These are phyloP conservation scores for Populus hybrid DNA, from an alignment of 441 rosid genomes.

Conservation along the genomic window DNA sequence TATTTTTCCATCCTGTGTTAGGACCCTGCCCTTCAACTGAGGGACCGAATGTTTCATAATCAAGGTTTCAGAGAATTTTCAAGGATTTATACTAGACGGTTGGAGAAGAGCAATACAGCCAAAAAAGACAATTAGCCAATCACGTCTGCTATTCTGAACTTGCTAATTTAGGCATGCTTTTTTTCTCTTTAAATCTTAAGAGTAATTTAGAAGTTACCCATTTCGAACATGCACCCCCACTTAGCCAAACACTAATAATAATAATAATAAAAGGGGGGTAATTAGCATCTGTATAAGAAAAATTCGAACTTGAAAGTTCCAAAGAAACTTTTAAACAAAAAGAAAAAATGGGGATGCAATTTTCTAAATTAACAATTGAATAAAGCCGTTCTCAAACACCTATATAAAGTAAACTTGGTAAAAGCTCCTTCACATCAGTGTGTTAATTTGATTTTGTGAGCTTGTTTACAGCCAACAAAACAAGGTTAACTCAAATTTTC, in stretches of 20 bases:
- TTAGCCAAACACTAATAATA: background rate
- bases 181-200: background rate
- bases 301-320: no score
- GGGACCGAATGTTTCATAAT: background rate
- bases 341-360: background rate
- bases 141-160: background rate
- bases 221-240: background rate
- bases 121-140: background rate
- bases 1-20: conserved; percentile 3
- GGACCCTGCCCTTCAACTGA: conserved; percentile 2
- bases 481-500: background rate
- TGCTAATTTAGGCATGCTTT: background rate
- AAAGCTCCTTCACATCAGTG: background rate
- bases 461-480: no score
- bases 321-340: background rate
- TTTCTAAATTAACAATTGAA: background rate
- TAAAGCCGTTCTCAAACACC: background rate
- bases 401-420: background rate
- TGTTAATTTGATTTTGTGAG: no score
- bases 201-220: background rate
- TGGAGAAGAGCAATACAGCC: background rate
- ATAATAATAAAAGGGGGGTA: no score
- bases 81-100: background rate
- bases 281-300: background rate
- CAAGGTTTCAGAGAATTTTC: background rate